phyloP scores from a whole-genome alignment of 805 yeast genomes.

The Starmerella floricola region DNA sequence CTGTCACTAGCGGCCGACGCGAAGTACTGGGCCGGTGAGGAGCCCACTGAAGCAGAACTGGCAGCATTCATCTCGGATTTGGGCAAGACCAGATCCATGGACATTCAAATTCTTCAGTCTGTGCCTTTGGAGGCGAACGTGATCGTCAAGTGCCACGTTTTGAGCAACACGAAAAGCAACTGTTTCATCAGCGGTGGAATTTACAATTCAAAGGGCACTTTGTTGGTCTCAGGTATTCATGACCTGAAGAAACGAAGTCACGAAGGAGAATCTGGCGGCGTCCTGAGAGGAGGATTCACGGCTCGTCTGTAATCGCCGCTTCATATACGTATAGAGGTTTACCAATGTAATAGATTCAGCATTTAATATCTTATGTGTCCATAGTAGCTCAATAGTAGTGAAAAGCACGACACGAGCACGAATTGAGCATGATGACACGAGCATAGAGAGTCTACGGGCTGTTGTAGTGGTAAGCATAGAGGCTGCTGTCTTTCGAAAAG shows the following conservation, averaged over 20 bases:
- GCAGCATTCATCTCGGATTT: conserved; percentile 8
- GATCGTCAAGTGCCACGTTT: conserved; percentile 19
- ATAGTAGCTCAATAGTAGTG: no score
- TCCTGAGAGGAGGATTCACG: no score
- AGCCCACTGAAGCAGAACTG: conserved; percentile 17
- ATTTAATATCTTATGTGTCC: no score
- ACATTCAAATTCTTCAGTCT: conserved; percentile 25
- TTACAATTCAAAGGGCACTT: conserved; percentile 18
- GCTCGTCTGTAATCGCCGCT: no score
- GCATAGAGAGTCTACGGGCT: no score
- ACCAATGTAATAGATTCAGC: no score
- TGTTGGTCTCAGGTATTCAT: conserved; percentile 24
- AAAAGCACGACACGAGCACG: no score
- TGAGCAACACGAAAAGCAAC: conserved; percentile 24
- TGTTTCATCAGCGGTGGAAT: conserved; percentile 19
- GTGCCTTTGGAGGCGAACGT: conserved; percentile 23
- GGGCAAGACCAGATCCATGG: conserved; percentile 25
- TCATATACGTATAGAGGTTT: no score
- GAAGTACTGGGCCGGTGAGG: conserved; percentile 20
- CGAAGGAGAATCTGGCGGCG: no score
- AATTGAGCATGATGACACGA: no score
- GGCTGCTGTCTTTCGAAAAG: no score
- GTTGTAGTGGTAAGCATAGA: no score
- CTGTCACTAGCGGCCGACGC: conserved; percentile 22
- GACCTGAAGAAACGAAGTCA: conserved; percentile 21